Conservation (phyloP, 1,284 basidiomycete genomes). For the Apiotrichum laibachii region DNA sequence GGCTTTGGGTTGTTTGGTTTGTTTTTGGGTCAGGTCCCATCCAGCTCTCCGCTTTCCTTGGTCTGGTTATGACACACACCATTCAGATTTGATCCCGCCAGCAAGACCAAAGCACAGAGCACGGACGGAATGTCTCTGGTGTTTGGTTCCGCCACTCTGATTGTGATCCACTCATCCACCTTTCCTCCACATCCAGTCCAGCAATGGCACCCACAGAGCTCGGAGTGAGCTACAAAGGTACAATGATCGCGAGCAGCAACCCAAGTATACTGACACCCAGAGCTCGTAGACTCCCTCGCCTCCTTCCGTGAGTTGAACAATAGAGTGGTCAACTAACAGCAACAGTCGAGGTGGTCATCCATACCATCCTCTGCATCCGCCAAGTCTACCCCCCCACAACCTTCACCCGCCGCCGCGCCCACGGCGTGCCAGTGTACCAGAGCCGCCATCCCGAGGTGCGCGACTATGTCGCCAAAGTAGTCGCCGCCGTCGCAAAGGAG, state of each 20-base stretch:
- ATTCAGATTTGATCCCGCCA: not conserved
- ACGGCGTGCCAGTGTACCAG: conserved; percentile 84
- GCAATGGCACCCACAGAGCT: conserved; percentile 3
- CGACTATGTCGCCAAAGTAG: conserved; percentile 78
- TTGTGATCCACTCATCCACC: not conserved
- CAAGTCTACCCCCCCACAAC: conserved; percentile 84
- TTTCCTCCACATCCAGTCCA: not conserved
- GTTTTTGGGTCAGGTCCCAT: not conserved
- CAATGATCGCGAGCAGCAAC: not conserved
- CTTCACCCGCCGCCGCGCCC: conserved; percentile 81
- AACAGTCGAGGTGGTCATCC: conserved; percentile 85
- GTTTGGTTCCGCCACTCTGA: not conserved
- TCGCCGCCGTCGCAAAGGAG: conserved; percentile 72
- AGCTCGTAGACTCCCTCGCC: conserved; percentile 40
- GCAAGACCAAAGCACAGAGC: not conserved
- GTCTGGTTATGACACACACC: not conserved
- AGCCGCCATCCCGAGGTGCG: conserved; percentile 83
- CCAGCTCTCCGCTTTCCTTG: too few relatives aligned
- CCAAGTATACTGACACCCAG: conserved; percentile 20
- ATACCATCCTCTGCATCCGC: conserved; percentile 84
- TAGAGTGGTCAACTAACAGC: not conserved
- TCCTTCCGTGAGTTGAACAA: conserved; percentile 36
- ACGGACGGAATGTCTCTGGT: not conserved
- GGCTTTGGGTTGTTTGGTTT: conserved; percentile 12
- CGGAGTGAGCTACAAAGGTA: conserved; percentile 18